phyloP scores from a whole-genome alignment of 106 monocot species.

The Allium cepa region DNA sequence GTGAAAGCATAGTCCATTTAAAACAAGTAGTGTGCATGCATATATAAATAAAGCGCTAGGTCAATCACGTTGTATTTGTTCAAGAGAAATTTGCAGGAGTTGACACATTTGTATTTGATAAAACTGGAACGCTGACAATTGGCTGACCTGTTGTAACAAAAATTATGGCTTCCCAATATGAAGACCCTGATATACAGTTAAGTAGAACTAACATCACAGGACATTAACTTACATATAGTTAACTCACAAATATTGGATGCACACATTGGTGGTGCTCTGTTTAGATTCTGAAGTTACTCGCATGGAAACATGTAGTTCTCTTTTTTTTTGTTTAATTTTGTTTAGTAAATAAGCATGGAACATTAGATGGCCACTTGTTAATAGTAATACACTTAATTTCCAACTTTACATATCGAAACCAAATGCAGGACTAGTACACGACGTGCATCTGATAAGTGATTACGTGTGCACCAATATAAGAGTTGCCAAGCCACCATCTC shows the following conservation, averaged over 20 bases:
- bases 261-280: background rate
- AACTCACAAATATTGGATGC: background rate
- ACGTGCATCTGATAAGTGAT: no score
- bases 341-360: background rate
- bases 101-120: slow-evolving; percentile 91
- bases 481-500: no score
- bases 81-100: slow-evolving; percentile 91
- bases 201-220: slow-evolving; percentile 14
- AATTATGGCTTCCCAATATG: slow-evolving; percentile 32
- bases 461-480: no score
- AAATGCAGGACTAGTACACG: background rate
- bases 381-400: background rate
- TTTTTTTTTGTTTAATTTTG: no score
- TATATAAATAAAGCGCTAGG: no score
- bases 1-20: no score
- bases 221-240: background rate
- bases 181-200: slow-evolving; percentile 38
- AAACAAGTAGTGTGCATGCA: no score
- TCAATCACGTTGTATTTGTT: no score
- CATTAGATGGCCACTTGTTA: background rate
- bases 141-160: slow-evolving; percentile 81
- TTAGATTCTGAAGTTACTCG: background rate
- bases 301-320: background rate
- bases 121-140: slow-evolving; percentile 90
- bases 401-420: background rate